Evolutionary conservation across 495 filamentous ascomycete species (phyloP), one percentile per base, ranked within the genome.

Genomic region (Thermochaetoides thermophila): DNA sequence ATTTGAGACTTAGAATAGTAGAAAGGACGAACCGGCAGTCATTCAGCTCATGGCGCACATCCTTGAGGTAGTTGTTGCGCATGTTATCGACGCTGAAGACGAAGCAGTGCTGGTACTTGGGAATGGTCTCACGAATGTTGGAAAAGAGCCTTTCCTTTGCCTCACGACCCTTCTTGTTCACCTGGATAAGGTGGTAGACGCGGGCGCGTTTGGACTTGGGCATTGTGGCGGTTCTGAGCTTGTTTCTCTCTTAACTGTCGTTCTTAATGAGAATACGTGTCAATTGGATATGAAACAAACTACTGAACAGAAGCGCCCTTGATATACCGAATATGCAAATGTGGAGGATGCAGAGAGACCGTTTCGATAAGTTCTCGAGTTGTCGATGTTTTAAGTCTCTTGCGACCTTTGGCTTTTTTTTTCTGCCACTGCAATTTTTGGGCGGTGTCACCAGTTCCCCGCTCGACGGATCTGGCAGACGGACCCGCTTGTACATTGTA

Each of bases 41-140:
- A 32, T 67, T 63, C 36, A 96, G 74, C 43, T 94, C 75, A 26
- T 73, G 68, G 37, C 89, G 72, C 40, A 96, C 82, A 50, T 83
- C 75, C 63, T 96, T 96, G 53, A 97, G 61, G 57, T 94, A 84
- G 26, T 81, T 92, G 58, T 97, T 97, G 44, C 89, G 84, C 89
- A 97, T 97, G 68, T 97, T 96, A 50, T 93, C 79, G 37, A 96
- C 76, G 39, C 69, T 68, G 57, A 96, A 93, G 56, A 95, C 81
- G 61, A 89, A 87, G 60, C 84, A 77, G 60, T 84, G 74, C 48
- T 84, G 74, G 69, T 89, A 91, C 46, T 78, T 59, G 45, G 84
- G 80, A 38, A 93, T 64, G 52, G 71, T 78, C 63, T 86, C 82
- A 46, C 78, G 82, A 37, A 97, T 78, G 49, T 83, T 84, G 55